Conservation (phyloP, 768 basidiomycete species). For the Rickenella mellea region DNA sequence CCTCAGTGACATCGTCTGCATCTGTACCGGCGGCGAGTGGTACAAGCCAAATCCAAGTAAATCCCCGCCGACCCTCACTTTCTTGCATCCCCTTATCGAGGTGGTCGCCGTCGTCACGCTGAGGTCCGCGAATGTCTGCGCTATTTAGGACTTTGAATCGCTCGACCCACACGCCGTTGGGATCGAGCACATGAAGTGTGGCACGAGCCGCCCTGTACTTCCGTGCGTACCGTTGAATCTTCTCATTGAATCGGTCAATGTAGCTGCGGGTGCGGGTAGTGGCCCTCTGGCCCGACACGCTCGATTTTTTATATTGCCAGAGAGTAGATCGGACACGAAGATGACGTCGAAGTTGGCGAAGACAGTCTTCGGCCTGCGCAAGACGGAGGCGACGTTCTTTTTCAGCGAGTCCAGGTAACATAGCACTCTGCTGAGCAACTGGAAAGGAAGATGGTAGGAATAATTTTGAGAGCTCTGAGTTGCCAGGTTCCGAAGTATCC, state of each 20-base stretch:
- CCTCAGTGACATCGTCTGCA: too few species aligned
- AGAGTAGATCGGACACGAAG: constrained; percentile 5
- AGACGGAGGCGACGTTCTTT: constrained; percentile 13
- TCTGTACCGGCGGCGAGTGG: background rate
- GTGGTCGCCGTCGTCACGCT: background rate
- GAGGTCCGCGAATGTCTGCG: constrained; percentile 2
- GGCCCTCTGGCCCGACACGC: constrained; percentile 1
- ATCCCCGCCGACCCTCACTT: constrained; percentile 5
- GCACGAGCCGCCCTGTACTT: background rate
- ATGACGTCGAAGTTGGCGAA: constrained; percentile 11
- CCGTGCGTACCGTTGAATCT: background rate
- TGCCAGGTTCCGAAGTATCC: too few species aligned
- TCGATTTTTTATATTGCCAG: constrained; percentile 2
- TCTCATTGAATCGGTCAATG: background rate
- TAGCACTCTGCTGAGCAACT: constrained; percentile 3
- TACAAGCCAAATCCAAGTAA: constrained; percentile 9
- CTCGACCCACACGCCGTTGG: background rate
- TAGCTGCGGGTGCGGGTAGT: background rate
- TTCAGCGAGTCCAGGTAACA: constrained; percentile 2
- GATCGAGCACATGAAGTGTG: background rate
- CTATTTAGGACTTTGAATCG: background rate
- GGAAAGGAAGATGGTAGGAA: constrained; percentile 14
- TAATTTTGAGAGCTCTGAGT: constrained; percentile 1
- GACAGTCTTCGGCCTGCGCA: constrained; percentile 11
- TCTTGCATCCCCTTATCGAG: too few species aligned